phyloP scores from a whole-genome alignment of 495 filamentous ascomycete species.

The Tuber calosporum region DNA sequence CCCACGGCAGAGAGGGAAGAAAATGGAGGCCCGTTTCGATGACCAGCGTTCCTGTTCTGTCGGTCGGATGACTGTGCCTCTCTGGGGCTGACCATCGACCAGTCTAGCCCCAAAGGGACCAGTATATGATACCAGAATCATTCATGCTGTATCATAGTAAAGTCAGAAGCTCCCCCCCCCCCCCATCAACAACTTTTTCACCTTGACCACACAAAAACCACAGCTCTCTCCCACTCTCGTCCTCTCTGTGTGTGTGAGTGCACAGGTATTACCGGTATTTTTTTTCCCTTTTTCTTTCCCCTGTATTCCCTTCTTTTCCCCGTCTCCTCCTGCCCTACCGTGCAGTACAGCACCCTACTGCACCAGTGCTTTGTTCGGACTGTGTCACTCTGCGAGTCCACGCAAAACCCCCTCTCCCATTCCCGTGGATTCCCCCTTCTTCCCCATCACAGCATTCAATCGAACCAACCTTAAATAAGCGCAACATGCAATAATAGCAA shows the following conservation, averaged over 20 bases:
- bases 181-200: slow-evolving; percentile 7
- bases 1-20: neutral
- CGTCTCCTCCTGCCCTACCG: too few species aligned
- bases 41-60: slow-evolving; percentile 30
- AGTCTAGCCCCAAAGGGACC: slow-evolving; percentile 12
- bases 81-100: slow-evolving; percentile 14
- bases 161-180: too few species aligned
- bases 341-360: too few species aligned
- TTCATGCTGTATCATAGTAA: neutral
- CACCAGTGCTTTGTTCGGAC: too few species aligned
- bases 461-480: slow-evolving; percentile 19
- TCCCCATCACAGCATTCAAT: neutral
- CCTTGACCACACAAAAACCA: slow-evolving; percentile 16
- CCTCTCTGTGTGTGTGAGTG: slow-evolving; percentile 14
- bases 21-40: neutral
- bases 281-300: slow-evolving; percentile 3
- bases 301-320: neutral
- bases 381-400: neutral
- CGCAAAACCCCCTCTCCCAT: neutral
- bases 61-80: slow-evolving; percentile 36
- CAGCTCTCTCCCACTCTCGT: slow-evolving; percentile 14
- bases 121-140: too few species aligned
- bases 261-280: slow-evolving; percentile 32
- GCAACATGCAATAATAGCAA: slow-evolving; percentile 26
- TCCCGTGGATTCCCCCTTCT: neutral